phyloP scores from a whole-genome alignment of 1,284 basidiomycete species.

The Phenoliferia sp. region DNA sequence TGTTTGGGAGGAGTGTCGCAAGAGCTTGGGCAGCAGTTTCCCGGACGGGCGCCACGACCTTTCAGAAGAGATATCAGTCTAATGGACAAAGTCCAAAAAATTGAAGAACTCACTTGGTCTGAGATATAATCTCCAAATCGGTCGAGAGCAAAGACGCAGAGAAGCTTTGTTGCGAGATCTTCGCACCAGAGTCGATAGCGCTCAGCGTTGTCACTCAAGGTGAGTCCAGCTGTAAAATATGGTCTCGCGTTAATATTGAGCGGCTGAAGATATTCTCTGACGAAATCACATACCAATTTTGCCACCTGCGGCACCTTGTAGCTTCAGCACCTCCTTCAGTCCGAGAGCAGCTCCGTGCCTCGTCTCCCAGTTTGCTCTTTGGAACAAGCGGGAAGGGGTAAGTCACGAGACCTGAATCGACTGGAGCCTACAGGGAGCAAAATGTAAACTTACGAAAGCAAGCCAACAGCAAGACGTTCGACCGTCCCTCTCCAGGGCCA shows the following conservation, averaged over 20 bases:
- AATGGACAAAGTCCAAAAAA: neutral
- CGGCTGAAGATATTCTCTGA: neutral
- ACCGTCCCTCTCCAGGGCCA: slow-evolving; percentile 89
- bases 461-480: slow-evolving; percentile 72
- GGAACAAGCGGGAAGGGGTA: too few species aligned
- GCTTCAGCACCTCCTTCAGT: slow-evolving; percentile 79
- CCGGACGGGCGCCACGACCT: slow-evolving; percentile 93
- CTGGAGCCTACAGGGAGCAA: too few species aligned
- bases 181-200: slow-evolving; percentile 84
- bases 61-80: neutral
- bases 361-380: slow-evolving; percentile 83
- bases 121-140: slow-evolving; percentile 97
- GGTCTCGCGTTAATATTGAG: neutral
- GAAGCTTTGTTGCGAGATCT: slow-evolving; percentile 75
- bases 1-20: slow-evolving; percentile 79
- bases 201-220: slow-evolving; percentile 56
- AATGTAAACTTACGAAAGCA: slow-evolving; percentile 56
- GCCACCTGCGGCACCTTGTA: slow-evolving; percentile 76
- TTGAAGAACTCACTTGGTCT: slow-evolving; percentile 59
- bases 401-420: too few species aligned
- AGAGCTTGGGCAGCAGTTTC: slow-evolving; percentile 95
- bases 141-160: slow-evolving; percentile 90
- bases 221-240: slow-evolving; percentile 35
- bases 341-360: slow-evolving; percentile 93
- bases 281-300: slow-evolving; percentile 56